A percentile compares a stretch with the other conserved stretches of the same genome.
These are phyloP conservation scores for Zea mays DNA, from an alignment of 176 grass and related monocot genomes.

Conservation along the genomic window DNA sequence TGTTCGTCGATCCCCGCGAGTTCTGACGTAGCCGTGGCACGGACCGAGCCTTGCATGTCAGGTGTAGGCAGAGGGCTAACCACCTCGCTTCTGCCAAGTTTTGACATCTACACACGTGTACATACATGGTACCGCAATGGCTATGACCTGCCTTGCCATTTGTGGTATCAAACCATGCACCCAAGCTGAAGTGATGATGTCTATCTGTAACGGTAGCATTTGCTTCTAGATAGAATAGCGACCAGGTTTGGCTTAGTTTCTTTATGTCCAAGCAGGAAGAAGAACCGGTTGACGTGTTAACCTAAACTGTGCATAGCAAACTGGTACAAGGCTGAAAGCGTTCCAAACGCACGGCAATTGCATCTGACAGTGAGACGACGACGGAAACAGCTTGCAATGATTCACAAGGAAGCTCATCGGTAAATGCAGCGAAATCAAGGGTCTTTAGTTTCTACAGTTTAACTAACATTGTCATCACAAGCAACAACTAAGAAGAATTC, in stretches of 20 bases:
- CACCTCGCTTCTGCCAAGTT: slow-evolving; percentile 39
- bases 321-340: neutral
- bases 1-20: slow-evolving; percentile 74
- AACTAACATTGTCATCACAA: neutral
- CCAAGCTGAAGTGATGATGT: slow-evolving; percentile 28
- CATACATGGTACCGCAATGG: slow-evolving; percentile 43
- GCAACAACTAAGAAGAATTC: neutral
- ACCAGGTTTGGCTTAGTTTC: slow-evolving; percentile 3
- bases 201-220: slow-evolving; percentile 41
- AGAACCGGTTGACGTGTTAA: slow-evolving; percentile 1
- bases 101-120: slow-evolving; percentile 44
- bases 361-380: neutral
- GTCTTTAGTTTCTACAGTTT: neutral
- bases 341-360: slow-evolving; percentile 6
- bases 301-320: neutral
- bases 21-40: slow-evolving; percentile 38
- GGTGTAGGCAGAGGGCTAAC: slow-evolving; percentile 39
- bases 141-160: slow-evolving; percentile 40
- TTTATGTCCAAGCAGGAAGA: slow-evolving; percentile 1
- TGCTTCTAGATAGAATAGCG: slow-evolving; percentile 7
- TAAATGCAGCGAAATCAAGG: neutral
- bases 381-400: neutral
- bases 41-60: slow-evolving; percentile 3
- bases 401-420: neutral
- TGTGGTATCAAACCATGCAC: slow-evolving; percentile 17